Evolutionary conservation across 2,329 filamentous ascomycete genomes (phyloP).

Genomic region (Aurifilum marmelostoma): DNA sequence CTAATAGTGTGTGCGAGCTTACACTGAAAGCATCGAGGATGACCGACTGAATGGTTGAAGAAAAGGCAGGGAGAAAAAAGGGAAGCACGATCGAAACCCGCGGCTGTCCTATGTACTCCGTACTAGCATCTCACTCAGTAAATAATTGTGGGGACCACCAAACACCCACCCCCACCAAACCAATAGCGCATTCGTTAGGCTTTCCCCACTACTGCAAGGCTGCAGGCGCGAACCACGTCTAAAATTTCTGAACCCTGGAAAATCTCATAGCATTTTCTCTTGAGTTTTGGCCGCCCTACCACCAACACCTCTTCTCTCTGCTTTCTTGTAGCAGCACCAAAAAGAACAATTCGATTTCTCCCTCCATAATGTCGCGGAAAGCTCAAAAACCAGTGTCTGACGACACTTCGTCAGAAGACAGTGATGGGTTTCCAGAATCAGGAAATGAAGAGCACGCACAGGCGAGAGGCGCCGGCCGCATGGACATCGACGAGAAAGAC

Average conservation of each 20-base stretch:
- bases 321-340: neutral
- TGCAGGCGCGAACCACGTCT: constrained; percentile 18
- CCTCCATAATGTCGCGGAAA: constrained; percentile 27
- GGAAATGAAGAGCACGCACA: constrained; percentile 29
- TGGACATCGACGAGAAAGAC: constrained; percentile 66
- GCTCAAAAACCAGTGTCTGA: constrained; percentile 27
- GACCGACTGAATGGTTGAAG: neutral
- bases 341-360: neutral
- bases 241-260: constrained; percentile 26
- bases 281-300: neutral
- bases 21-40: neutral
- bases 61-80: neutral
- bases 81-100: constrained; percentile 4
- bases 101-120: constrained; percentile 10
- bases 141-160: constrained; percentile 8
- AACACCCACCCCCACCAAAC: neutral
- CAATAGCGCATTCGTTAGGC: constrained; percentile 11
- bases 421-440: constrained; percentile 30
- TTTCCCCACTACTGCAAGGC: constrained; percentile 24
- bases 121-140: neutral
- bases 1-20: neutral
- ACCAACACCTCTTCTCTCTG: neutral
- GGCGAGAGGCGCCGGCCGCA: constrained; percentile 33
- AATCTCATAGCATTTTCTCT: neutral
- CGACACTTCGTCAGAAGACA: constrained; percentile 35